Conservation (phyloP, 139 green algal genomes). For the Chlorella sp. region DNA sequence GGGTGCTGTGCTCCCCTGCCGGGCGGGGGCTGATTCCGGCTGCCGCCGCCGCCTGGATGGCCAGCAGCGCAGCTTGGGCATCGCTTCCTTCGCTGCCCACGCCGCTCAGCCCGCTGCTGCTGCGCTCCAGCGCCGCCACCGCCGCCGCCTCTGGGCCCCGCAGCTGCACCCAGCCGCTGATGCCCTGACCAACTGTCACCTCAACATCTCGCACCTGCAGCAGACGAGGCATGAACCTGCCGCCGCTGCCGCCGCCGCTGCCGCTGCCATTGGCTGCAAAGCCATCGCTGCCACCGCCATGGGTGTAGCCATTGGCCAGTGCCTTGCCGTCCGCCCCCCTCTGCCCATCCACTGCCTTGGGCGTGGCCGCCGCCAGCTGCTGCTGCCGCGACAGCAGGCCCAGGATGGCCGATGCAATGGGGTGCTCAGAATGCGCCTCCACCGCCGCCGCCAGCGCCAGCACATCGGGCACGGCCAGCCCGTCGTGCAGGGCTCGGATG, state of each 20-base stretch:
- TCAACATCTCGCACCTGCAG: slow-evolving; percentile 10
- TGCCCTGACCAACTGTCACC: slow-evolving; percentile 46
- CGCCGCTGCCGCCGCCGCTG: background rate
- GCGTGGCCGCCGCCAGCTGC: background rate
- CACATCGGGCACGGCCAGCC: slow-evolving; percentile 56
- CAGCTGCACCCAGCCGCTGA: slow-evolving; percentile 45
- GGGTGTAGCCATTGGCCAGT: too few relatives aligned
- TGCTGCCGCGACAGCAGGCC: slow-evolving; percentile 14
- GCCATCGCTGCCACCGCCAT: background rate
- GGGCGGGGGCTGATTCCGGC: slow-evolving; percentile 22
- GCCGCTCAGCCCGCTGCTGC: background rate
- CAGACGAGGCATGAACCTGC: background rate
- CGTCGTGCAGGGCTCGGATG: slow-evolving; percentile 1
- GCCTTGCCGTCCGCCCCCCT: too few relatives aligned
- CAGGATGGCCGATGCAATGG: slow-evolving; percentile 87
- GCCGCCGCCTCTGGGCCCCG: background rate
- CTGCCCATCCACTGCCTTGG: too few relatives aligned
- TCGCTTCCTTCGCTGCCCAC: background rate
- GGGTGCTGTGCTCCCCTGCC: slow-evolving; percentile 12
- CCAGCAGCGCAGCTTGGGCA: background rate
- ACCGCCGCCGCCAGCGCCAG: slow-evolving; percentile 74
- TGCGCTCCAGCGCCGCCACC: slow-evolving; percentile 5
- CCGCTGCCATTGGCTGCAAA: background rate
- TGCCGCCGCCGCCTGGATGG: slow-evolving; percentile 25
- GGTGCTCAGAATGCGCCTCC: slow-evolving; percentile 93